A percentile compares a stretch with the other conserved stretches of the same genome.
These are phyloP conservation scores for Holtermannia corniformis DNA, from an alignment of 768 basidiomycete species.

Conservation along the genomic window DNA sequence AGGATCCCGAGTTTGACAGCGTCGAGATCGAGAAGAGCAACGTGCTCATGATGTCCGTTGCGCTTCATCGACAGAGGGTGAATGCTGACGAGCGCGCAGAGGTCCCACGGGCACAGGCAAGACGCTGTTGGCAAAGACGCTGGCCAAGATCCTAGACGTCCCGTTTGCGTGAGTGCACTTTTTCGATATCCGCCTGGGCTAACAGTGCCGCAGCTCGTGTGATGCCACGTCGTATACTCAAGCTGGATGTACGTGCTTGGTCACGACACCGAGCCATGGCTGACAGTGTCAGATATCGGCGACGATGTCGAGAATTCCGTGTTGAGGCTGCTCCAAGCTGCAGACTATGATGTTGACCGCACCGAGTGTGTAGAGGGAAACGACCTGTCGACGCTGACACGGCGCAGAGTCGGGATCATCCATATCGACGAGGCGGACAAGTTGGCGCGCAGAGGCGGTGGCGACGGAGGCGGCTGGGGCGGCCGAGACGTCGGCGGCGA, in stretches of 20 bases:
- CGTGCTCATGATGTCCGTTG: conserved; percentile 71
- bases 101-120: conserved; percentile 55
- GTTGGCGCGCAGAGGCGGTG: conserved; percentile 50
- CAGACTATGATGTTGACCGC: conserved; percentile 75
- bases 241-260: conserved; percentile 38
- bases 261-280: background rate
- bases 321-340: conserved; percentile 76
- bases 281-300: conserved; percentile 61
- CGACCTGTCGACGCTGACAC: background rate
- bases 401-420: conserved; percentile 71
- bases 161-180: conserved; percentile 58
- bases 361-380: conserved; percentile 69
- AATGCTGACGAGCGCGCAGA: conserved; percentile 14
- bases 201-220: conserved; percentile 19
- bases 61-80: background rate
- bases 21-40: conserved; percentile 79
- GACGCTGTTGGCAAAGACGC: conserved; percentile 76
- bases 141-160: conserved; percentile 84
- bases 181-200: background rate
- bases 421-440: conserved; percentile 97
- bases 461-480: conserved; percentile 45
- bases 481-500: conserved; percentile 82
- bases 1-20: conserved; percentile 15
- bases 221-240: conserved; percentile 94
- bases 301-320: conserved; percentile 93